Percentiles rank a stretch among this genome's conserved stretches.
phyloP scores from a whole-genome alignment of 306 rosid genomes.

The Prunus persica region Prunus_persica_NCBIv2 NC_034016.1:12756501-12757000 shows the following conservation, averaged over 20 bases:
- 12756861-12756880: slow-evolving; percentile 69
- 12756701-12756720: slow-evolving; percentile 77
- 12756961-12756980: slow-evolving; percentile 51
- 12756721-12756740: slow-evolving; percentile 92
- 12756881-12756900: slow-evolving; percentile 89
- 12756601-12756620: slow-evolving; percentile 70
- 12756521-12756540: slow-evolving; percentile 60
- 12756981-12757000: background rate
- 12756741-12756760: slow-evolving; percentile 84
- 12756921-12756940: slow-evolving; percentile 41
- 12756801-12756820: slow-evolving; percentile 11
- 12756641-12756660: background rate
- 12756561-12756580: slow-evolving; percentile 75
- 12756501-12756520: slow-evolving; percentile 30
- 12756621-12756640: slow-evolving; percentile 6
- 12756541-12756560: slow-evolving; percentile 59
- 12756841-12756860: slow-evolving; percentile 75
- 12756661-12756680: background rate
- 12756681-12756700: slow-evolving; percentile 12
- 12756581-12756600: slow-evolving; percentile 78
- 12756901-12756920: slow-evolving; percentile 91
- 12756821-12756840: slow-evolving; percentile 16
- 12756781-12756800: slow-evolving; percentile 19
- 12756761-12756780: slow-evolving; percentile 43
- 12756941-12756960: slow-evolving; percentile 35